These are phyloP conservation scores for Linum lewisii DNA, from an alignment of 345 rosid species.

Conservation along the genomic window DNA sequence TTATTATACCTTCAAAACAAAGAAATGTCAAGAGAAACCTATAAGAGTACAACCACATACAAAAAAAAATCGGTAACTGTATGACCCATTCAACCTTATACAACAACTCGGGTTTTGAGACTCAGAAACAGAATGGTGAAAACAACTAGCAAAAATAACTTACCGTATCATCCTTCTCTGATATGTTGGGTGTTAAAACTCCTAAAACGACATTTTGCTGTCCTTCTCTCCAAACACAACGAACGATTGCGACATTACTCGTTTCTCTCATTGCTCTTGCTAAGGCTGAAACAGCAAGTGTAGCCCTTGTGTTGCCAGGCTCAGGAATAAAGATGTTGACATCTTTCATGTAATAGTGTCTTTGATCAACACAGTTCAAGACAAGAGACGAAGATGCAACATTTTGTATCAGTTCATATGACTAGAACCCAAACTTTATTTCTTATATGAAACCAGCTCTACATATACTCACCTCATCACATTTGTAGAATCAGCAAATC, in stretches of 20 bases:
- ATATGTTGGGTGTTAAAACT: constrained; percentile 65
- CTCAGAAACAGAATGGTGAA: background rate
- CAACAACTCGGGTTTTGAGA: background rate
- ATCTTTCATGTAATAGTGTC: constrained; percentile 95
- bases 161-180: constrained; percentile 56
- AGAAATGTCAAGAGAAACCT: no score
- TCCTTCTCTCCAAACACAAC: constrained; percentile 96
- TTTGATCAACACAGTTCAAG: constrained; percentile 20
- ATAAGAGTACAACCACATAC: constrained; percentile 1
- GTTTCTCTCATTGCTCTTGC: constrained; percentile 82
- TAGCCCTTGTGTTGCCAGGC: constrained; percentile 56
- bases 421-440: background rate
- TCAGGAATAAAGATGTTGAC: constrained; percentile 72
- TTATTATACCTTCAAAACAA: no score
- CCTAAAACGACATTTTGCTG: constrained; percentile 68
- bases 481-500: constrained; percentile 71
- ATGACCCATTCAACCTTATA: no score
- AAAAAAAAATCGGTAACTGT: background rate
- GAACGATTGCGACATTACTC: constrained; percentile 69
- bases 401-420: constrained; percentile 11
- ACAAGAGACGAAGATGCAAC: background rate
- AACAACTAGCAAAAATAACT: constrained; percentile 16
- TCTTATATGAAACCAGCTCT: constrained; percentile 10
- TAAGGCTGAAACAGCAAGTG: constrained; percentile 64
- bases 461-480: constrained; percentile 41